Percentiles rank a stretch among this genome's conserved stretches.
Evolutionary conservation across 2,329 filamentous ascomycete species (phyloP).

Genomic region (Taxawa tesnikishii): DNA sequence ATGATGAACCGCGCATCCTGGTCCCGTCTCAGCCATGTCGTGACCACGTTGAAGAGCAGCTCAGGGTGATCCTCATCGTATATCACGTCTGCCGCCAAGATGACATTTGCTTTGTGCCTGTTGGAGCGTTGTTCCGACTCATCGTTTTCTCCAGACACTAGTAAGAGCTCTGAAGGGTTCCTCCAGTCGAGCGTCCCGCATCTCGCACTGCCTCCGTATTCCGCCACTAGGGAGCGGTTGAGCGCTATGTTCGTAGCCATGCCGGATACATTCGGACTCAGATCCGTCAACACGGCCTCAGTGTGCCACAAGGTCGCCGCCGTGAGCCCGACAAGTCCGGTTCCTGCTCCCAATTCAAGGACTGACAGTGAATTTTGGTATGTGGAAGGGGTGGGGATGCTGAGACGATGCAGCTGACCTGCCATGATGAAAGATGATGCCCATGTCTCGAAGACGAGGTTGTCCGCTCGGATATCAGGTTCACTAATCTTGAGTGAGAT

Average conservation of each 20-base stretch:
- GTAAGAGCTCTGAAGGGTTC: slow-evolving; percentile 13
- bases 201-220: slow-evolving; percentile 7
- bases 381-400: slow-evolving; percentile 8
- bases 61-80: slow-evolving; percentile 29
- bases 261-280: slow-evolving; percentile 20
- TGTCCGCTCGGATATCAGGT: slow-evolving; percentile 16
- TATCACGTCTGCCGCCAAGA: slow-evolving; percentile 29
- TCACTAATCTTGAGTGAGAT: slow-evolving; percentile 7
- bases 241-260: slow-evolving; percentile 20
- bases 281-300: slow-evolving; percentile 21
- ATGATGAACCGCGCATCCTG: slow-evolving; percentile 22
- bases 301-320: slow-evolving; percentile 20
- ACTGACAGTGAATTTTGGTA: slow-evolving; percentile 12
- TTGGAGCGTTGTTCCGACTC: neutral
- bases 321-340: slow-evolving; percentile 24
- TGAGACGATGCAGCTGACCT: slow-evolving; percentile 20
- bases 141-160: slow-evolving; percentile 1
- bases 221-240: slow-evolving; percentile 13
- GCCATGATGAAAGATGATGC: slow-evolving; percentile 24
- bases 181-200: slow-evolving; percentile 27
- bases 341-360: slow-evolving; percentile 26
- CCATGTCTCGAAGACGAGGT: slow-evolving; percentile 26
- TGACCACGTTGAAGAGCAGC: slow-evolving; percentile 22
- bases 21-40: slow-evolving; percentile 20
- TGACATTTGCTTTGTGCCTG: slow-evolving; percentile 20